Base-by-base conservation (phyloP, 2,329 filamentous ascomycete genomes). In the Ophiostoma ulmi region DNA sequence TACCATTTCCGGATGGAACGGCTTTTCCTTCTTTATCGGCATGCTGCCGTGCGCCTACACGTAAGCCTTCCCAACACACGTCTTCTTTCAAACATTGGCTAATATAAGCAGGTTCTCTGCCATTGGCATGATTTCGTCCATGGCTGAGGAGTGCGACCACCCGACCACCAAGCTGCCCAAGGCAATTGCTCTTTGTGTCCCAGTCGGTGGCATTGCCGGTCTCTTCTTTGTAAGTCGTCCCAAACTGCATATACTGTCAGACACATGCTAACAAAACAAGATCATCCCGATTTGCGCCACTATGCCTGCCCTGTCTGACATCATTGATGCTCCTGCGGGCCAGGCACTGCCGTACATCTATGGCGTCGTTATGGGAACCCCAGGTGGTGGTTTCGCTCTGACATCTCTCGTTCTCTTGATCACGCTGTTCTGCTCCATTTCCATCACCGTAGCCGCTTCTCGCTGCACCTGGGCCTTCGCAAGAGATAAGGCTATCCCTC, bases 201-300 rank as follows among this genome's bases (percentile, higher is more conserved):
- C 70, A 0, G 61, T 68, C 20, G 72, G 72, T 3, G 70, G 72
- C 58, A 63, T 72, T 17, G 72, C 67, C 6, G 72, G 72, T 11
- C 70, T 72, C 2, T 68, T 72, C 13, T 72, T 72, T 14, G 63
- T 65, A 39, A 8, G 63, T 39, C 7, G 8, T 26, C 6, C 14
- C 1, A 6, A 36, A 17, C 35, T n/a, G 4, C 2, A 58, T 39
- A 38, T 20, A 22, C 1, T 2, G 2, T 10, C 20, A 22, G 17
- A 26, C 20, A 41, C 14, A 8, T 1, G 7, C 63, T 65, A 65
- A 65, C 36, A 13, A 26, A 39, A 22, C 35, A 22, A 65, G 63
- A 78, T 84, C 1, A 79, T 86, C 38, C 78, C 80, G 8, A 81
- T 86, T 68, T 85, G 86, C 80, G 86, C 84, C 74, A 82, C 80